Evolutionary conservation across 768 basidiomycete species (phyloP).

Genomic region (Mycena filopes): DNA sequence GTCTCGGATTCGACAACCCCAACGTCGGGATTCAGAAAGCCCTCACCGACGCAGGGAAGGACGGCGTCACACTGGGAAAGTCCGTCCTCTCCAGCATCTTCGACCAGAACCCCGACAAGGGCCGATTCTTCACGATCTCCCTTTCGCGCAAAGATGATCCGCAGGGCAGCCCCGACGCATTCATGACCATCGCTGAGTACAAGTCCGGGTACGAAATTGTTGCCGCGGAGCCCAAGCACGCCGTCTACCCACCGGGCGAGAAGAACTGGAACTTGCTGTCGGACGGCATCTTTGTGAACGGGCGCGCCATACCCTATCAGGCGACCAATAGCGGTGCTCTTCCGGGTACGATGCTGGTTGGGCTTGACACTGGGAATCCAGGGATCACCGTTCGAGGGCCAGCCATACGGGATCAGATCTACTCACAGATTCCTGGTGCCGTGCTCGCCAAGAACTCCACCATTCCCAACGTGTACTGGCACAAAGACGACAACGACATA

Average conservation of each 20-base stretch:
- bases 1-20: constrained; percentile 22
- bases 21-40: background rate
- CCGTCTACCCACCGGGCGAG: background rate
- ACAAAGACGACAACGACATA: constrained; percentile 10
- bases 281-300: constrained; percentile 5
- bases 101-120: constrained; percentile 15
- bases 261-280: constrained; percentile 14
- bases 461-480: background rate
- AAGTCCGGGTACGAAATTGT: constrained; percentile 13
- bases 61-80: constrained; percentile 13
- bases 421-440: constrained; percentile 24
- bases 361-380: constrained; percentile 20
- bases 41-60: constrained; percentile 1
- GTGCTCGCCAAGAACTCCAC: constrained; percentile 19
- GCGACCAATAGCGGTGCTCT: background rate
- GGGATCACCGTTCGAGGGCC: constrained; percentile 9
- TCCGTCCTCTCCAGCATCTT: constrained; percentile 23
- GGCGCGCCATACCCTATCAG: background rate
- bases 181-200: constrained; percentile 14
- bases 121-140: constrained; percentile 21
- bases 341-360: background rate
- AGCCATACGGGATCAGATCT: constrained; percentile 11
- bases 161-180: constrained; percentile 8
- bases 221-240: background rate
- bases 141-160: constrained; percentile 10